A percentile compares a stretch with the other conserved stretches of the same genome.
Conservation (phyloP, 2,329 filamentous ascomycete genomes). For the Dactylellina leptospora region DNA sequence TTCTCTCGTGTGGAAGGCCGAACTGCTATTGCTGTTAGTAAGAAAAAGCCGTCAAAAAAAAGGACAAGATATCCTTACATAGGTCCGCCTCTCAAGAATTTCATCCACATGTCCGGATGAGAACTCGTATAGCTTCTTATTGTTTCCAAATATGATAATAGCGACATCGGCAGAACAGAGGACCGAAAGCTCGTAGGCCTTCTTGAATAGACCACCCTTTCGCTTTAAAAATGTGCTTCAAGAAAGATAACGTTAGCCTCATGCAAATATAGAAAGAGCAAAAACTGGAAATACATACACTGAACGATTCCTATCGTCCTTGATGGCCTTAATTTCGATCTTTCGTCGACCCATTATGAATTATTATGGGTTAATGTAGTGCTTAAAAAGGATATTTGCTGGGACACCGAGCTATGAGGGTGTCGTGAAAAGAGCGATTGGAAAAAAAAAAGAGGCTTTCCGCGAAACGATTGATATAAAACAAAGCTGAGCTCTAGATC, state of each 20-base stretch:
- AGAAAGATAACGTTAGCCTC: constrained; percentile 20
- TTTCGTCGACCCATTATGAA: constrained; percentile 90
- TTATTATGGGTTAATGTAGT: too few species aligned
- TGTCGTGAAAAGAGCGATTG: too few species aligned
- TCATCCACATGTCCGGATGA: constrained; percentile 93
- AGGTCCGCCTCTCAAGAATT: constrained; percentile 86
- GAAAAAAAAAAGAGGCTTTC: too few species aligned
- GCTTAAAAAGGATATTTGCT: too few species aligned
- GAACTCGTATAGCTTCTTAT: constrained; percentile 99
- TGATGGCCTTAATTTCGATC: constrained; percentile 99
- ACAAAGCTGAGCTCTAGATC: too few species aligned
- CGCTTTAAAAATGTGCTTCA: constrained; percentile 93
- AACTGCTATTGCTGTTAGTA: constrained; percentile 68
- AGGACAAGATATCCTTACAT: constrained; percentile 69
- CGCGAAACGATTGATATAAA: too few species aligned
- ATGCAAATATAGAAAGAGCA: background rate
- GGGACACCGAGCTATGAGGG: too few species aligned
- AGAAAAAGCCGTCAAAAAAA: background rate
- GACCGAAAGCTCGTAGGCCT: constrained; percentile 97
- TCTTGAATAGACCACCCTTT: constrained; percentile 98
- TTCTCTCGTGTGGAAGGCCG: constrained; percentile 92
- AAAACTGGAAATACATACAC: constrained; percentile 75
- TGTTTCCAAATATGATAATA: constrained; percentile 97
- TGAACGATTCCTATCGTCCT: constrained; percentile 95
- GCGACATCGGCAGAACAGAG: constrained; percentile 98